Evolutionary conservation across 495 filamentous ascomycete genomes (phyloP).

Genomic region (Penicillium cinerascens): DNA sequence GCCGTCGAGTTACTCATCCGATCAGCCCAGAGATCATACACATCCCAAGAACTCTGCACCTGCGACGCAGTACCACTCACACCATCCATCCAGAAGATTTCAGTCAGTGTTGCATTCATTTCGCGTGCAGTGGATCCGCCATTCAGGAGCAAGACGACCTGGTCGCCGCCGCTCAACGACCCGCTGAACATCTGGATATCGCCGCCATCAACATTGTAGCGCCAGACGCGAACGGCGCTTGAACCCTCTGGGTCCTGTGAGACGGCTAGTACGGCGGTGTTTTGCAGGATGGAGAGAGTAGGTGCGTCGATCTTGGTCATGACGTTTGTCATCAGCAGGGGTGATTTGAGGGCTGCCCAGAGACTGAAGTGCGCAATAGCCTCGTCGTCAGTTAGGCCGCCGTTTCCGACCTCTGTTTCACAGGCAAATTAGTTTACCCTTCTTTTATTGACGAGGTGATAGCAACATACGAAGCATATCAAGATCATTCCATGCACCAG

Average conservation of each 20-base stretch:
- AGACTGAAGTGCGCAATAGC: conserved; percentile 33
- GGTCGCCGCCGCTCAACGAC: conserved; percentile 38
- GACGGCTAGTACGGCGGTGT: conserved; percentile 45
- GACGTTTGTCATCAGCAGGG: conserved; percentile 35
- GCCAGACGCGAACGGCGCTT: conserved; percentile 38
- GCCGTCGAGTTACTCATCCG: conserved; percentile 48
- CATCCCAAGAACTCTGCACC: conserved; percentile 43
- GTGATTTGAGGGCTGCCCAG: conserved; percentile 36
- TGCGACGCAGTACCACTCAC: conserved; percentile 36
- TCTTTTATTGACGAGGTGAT: too few relatives aligned
- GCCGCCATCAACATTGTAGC: conserved; percentile 32
- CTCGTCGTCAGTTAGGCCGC: conserved; percentile 45
- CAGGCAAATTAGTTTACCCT: conserved; percentile 18
- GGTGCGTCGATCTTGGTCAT: conserved; percentile 24
- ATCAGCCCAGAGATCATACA: conserved; percentile 56
- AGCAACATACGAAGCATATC: conserved; percentile 54
- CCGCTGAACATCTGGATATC: conserved; percentile 51
- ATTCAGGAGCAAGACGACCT: conserved; percentile 50
- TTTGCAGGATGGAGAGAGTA: conserved; percentile 34
- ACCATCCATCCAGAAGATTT: conserved; percentile 51
- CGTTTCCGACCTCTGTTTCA: conserved; percentile 59
- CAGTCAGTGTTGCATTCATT: conserved; percentile 50
- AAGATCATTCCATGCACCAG: conserved; percentile 38
- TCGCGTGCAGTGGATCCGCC: conserved; percentile 31
- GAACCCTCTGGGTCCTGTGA: conserved; percentile 41